Conservation (phyloP, 495 filamentous ascomycete genomes). For the Aspergillus ellipticus region DNA sequence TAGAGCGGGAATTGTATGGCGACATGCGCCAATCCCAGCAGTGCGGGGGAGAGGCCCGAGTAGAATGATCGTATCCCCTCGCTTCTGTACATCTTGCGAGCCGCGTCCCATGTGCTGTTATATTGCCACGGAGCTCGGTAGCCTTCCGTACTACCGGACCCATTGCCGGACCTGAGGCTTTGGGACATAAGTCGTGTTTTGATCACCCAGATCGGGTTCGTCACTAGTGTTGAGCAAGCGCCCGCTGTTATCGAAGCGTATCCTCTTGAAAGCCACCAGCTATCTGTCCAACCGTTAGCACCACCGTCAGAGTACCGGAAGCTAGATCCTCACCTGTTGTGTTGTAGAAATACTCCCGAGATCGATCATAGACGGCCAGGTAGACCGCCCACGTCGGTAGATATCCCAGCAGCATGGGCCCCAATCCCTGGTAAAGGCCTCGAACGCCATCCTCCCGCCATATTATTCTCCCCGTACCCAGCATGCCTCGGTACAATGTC, state of each 20-base stretch:
- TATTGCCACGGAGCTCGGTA: conserved; percentile 83
- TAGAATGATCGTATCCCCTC: conserved; percentile 93
- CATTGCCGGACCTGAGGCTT: conserved; percentile 41
- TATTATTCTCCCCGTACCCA: conserved; percentile 81
- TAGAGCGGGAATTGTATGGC: conserved; percentile 97
- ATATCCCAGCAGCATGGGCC: conserved; percentile 92
- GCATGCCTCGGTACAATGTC: conserved; percentile 71
- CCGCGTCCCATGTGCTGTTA: conserved; percentile 77
- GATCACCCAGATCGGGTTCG: conserved; percentile 99
- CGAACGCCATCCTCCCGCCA: conserved; percentile 82
- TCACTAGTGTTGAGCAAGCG: conserved; percentile 86
- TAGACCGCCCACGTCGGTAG: conserved; percentile 98
- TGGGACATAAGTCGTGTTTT: conserved; percentile 98
- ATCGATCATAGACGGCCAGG: conserved; percentile 89
- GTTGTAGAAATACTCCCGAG: conserved; percentile 67
- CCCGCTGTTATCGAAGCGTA: conserved; percentile 86
- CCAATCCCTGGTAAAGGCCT: conserved; percentile 90
- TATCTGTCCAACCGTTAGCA: conserved; percentile 34
- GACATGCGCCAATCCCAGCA: conserved; percentile 90
- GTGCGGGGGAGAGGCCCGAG: conserved; percentile 86
- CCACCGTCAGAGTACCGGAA: neutral
- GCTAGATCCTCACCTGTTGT: conserved; percentile 54
- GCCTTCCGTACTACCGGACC: conserved; percentile 44
- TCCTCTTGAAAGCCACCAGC: conserved; percentile 58
- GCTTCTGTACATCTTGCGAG: conserved; percentile 86